Percentiles rank a stretch among this genome's conserved stretches.
These are phyloP conservation scores for Phytophthora foliorum DNA, from an alignment of 352 stramenopile species.

Conservation along the genomic window DNA sequence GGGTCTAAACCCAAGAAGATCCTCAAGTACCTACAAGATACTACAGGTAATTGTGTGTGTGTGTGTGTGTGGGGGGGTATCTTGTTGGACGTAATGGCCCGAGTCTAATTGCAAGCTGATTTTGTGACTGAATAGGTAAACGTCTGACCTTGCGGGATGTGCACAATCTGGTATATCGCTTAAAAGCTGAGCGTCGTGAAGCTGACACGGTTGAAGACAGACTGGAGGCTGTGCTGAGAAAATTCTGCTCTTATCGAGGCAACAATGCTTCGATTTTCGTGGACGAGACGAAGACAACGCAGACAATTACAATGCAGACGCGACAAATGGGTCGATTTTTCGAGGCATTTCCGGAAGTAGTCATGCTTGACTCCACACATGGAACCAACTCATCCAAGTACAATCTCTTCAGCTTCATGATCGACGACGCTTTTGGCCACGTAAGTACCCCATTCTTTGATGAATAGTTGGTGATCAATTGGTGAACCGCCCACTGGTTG, in stretches of 20 bases:
- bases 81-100: background rate
- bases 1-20: background rate
- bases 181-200: background rate
- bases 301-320: background rate
- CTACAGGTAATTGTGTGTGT: background rate
- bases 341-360: background rate
- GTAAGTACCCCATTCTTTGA: background rate
- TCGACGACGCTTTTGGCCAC: slow-evolving; percentile 2
- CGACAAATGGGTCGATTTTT: background rate
- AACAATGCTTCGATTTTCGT: background rate
- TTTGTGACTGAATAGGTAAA: background rate
- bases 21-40: slow-evolving; percentile 2
- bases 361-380: background rate
- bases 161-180: background rate
- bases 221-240: background rate
- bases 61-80: background rate
- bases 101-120: background rate
- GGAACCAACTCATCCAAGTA: background rate
- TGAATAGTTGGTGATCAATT: no score
- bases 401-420: slow-evolving; percentile 13
- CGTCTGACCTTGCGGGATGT: background rate
- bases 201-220: background rate
- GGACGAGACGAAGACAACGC: background rate
- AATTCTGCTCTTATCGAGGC: background rate
- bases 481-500: background rate